Conservation (phyloP, 208 protist species). For the Vickermania ingenoplastis region DNA sequence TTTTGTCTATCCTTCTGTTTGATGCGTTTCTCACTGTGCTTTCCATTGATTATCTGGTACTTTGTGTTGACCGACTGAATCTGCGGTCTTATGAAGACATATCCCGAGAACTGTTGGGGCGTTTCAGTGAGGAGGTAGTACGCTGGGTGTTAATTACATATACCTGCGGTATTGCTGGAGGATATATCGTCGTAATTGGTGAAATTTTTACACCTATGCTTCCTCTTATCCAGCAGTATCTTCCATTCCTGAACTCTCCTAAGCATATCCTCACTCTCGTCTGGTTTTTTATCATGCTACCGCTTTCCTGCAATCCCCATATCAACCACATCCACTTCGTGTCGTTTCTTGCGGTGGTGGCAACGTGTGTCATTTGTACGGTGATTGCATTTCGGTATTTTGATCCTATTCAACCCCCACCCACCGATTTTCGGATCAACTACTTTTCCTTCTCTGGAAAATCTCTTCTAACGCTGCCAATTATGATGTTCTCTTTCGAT, state of each 20-base stretch:
- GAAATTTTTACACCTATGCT: constrained; percentile 59
- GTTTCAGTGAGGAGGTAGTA: constrained; percentile 41
- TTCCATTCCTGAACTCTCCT: constrained; percentile 32
- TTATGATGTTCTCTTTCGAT: constrained; percentile 70
- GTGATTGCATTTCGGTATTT: constrained; percentile 60
- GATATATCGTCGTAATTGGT: constrained; percentile 70
- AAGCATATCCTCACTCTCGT: constrained; percentile 24
- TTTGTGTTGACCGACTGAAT: constrained; percentile 43
- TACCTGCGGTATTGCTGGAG: constrained; percentile 49
- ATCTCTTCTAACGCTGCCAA: constrained; percentile 32
- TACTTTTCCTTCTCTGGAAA: constrained; percentile 31
- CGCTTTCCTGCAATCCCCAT: constrained; percentile 39
- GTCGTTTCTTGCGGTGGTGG: constrained; percentile 34
- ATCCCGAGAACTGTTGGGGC: constrained; percentile 52
- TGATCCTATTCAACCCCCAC: constrained; percentile 13
- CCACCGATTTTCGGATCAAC: constrained; percentile 7
- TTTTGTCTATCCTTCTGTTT: constrained; percentile 21
- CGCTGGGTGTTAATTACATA: constrained; percentile 72
- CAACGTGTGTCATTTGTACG: constrained; percentile 43
- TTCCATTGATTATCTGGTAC: constrained; percentile 68
- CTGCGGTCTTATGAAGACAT: constrained; percentile 78
- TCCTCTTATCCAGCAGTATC: constrained; percentile 25
- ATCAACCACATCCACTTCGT: constrained; percentile 30
- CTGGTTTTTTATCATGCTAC: constrained; percentile 45
- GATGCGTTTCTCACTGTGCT: constrained; percentile 45